These are phyloP conservation scores for Penicillium psychrosexuale DNA, from an alignment of 2,329 filamentous ascomycete genomes.

Conservation along the genomic window DNA sequence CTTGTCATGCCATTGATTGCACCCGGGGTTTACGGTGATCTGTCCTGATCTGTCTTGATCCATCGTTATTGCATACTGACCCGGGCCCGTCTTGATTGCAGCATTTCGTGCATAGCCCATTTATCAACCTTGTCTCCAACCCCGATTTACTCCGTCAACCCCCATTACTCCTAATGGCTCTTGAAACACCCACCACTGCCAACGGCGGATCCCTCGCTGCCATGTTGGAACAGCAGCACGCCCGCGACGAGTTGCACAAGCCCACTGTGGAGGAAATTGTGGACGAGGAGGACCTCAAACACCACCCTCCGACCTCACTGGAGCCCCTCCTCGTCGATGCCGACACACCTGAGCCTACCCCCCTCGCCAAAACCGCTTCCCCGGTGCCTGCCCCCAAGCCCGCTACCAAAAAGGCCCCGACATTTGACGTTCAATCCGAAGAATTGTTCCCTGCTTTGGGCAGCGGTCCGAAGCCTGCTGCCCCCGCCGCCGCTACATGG, in stretches of 20 bases:
- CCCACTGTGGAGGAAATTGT: slow-evolving; percentile 75
- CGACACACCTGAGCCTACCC: slow-evolving; percentile 15
- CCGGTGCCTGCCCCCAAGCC: slow-evolving; percentile 38
- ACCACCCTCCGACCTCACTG: slow-evolving; percentile 52
- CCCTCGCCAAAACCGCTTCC: slow-evolving; percentile 31
- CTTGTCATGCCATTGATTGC: background rate
- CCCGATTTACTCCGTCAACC: slow-evolving; percentile 2
- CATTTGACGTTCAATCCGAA: slow-evolving; percentile 79
- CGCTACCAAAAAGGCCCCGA: slow-evolving; percentile 40
- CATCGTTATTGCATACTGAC: slow-evolving; percentile 15
- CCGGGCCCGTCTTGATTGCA: slow-evolving; percentile 16
- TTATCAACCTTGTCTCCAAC: slow-evolving; percentile 1
- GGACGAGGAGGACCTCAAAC: slow-evolving; percentile 71
- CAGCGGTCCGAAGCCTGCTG: slow-evolving; percentile 60
- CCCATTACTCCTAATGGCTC: slow-evolving; percentile 29
- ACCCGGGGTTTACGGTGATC: background rate
- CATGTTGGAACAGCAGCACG: slow-evolving; percentile 53
- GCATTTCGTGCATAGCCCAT: slow-evolving; percentile 13
- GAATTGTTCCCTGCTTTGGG: slow-evolving; percentile 94
- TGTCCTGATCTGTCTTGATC: background rate
- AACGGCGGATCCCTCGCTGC: slow-evolving; percentile 50
- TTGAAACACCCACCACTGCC: slow-evolving; percentile 31
- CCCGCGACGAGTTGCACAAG: slow-evolving; percentile 53
- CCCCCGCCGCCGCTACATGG: slow-evolving; percentile 70
- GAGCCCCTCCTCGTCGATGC: slow-evolving; percentile 11